Percentiles rank a stretch among this genome's conserved stretches.
Conservation (phyloP, 2,329 filamentous ascomycete species). For the Sarocladium strictum region DNA sequence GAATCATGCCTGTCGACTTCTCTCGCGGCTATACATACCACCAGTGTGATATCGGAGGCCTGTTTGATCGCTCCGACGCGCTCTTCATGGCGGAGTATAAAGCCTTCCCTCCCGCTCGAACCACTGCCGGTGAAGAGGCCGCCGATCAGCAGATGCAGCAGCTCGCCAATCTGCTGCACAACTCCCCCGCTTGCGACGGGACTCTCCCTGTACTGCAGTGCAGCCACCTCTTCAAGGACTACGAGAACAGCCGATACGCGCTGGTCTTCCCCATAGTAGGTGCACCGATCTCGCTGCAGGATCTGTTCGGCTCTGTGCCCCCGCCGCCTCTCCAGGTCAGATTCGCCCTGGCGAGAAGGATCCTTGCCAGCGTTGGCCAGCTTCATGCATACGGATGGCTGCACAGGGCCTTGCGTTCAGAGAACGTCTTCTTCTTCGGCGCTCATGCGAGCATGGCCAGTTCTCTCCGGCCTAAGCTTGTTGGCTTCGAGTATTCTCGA, state of each 20-base stretch:
- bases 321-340: not conserved
- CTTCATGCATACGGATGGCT: not conserved
- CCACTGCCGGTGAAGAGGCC: not conserved
- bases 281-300: not conserved
- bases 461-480: not conserved
- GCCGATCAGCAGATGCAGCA: not conserved
- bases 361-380: not conserved
- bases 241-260: not conserved
- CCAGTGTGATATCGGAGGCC: too few species aligned
- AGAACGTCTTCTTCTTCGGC: not conserved
- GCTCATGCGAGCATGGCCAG: not conserved
- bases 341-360: not conserved
- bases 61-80: too few species aligned
- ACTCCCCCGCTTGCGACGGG: not conserved
- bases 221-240: not conserved
- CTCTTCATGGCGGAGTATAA: not conserved
- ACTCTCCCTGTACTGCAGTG: not conserved
- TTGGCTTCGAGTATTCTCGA: not conserved
- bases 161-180: not conserved
- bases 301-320: not conserved
- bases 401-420: not conserved
- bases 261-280: not conserved
- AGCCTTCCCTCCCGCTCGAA: not conserved
- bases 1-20: too few species aligned
- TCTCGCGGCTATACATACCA: too few species aligned